Conservation (phyloP, 805 yeast genomes). For the Wickerhamia fluorescens region DNA sequence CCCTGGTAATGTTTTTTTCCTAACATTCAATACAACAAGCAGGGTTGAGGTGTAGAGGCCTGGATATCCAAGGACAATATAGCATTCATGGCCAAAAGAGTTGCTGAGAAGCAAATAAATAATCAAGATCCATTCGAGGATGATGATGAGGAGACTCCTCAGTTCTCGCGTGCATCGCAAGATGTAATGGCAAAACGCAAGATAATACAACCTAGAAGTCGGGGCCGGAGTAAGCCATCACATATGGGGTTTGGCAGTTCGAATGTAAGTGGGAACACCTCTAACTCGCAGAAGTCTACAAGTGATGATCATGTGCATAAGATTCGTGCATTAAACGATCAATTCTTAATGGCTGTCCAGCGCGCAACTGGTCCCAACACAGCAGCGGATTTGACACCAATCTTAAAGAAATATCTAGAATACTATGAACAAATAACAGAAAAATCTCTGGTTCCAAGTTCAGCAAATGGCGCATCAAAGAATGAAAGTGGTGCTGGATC, state of each 20-base stretch:
- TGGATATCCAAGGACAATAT: no score
- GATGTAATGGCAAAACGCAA: constrained; percentile 62
- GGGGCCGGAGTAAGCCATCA: constrained; percentile 1
- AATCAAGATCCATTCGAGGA: constrained; percentile 39
- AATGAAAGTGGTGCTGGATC: constrained; percentile 4
- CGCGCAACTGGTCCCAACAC: constrained; percentile 37
- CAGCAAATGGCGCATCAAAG: no score
- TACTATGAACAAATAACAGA: constrained; percentile 42
- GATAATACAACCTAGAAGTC: constrained; percentile 51
- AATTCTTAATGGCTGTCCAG: constrained; percentile 45
- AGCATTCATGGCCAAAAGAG: constrained; percentile 66
- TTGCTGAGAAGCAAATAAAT: constrained; percentile 58
- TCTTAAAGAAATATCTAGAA: constrained; percentile 51
- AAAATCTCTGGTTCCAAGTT: no score
- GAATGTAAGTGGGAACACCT: no score
- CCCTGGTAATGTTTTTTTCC: no score
- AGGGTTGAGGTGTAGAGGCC: no score
- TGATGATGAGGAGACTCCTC: constrained; percentile 24
- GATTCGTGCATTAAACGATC: constrained; percentile 59
- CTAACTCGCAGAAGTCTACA: not conserved
- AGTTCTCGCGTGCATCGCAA: constrained; percentile 45
- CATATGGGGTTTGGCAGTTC: no score
- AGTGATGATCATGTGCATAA: constrained; percentile 34
- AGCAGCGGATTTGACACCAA: constrained; percentile 47
- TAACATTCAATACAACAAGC: no score